Base-by-base conservation (phyloP, 1,139 yeast species). In the Diutina sp. region DNA sequence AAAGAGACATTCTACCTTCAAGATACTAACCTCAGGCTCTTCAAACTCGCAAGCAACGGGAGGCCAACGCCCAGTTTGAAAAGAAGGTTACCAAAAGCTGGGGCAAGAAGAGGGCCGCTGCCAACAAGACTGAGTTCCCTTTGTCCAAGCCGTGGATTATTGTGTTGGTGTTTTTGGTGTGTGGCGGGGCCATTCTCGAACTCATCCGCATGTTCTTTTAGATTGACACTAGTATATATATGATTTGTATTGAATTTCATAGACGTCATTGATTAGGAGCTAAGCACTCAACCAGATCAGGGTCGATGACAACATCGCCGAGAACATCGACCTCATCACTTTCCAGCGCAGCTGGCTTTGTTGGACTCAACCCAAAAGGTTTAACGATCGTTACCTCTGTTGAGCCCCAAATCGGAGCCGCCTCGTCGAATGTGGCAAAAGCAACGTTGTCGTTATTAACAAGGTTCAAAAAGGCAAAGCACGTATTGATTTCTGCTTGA, bases 171-270 rank as follows among this genome's bases (percentile, higher is more conserved):
- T 90, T 90, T 68, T 74, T 90, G 62, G 78, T 90, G 6, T 77
- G 87, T 60, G 97, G 97, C 59, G 96, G 96, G 62, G 95, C 93
- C 60, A 61, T 88, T 12, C 75, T 90, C 55, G 95, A 90, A 68
- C 63, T 90, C 56, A 61, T 88, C 41, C 76, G 81, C 61, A 64
- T 79, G 58, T 70, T 84, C 65, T 73, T 82, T 32, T 50, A 50
- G n/a, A 28, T 35, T 35, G 14, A 35, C 41, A 35, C 41, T 35
- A 35, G 14, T 46, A 46, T 14, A 46, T 28, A 47, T 25, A 18
- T 46, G 41, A 46, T 21, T 25, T 46, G 11, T 9, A 9, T 14
- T 47, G 7, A 7, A 28, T 28, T 47, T 14, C 29, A 29, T 47
- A 47, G 51, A 47, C 14, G 8, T 47, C 51, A 46, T 18, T 18